These are phyloP conservation scores for Colletotrichum coccodes DNA, from an alignment of 2,329 filamentous ascomycete species.

Conservation along the genomic window DNA sequence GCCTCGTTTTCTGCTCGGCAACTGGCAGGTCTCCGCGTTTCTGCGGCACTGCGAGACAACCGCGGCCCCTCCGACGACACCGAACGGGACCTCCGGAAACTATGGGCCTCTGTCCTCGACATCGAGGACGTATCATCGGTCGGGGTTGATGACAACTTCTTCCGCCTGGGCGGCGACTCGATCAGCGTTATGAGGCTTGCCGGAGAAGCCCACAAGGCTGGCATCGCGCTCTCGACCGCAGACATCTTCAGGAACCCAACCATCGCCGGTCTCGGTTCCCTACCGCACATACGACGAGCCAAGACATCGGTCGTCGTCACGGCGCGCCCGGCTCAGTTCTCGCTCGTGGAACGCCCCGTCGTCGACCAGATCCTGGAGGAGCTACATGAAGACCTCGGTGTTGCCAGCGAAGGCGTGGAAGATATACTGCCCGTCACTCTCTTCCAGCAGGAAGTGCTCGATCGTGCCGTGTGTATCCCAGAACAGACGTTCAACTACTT, in stretches of 20 bases:
- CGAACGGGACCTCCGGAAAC: background rate
- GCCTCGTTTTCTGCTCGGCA: background rate
- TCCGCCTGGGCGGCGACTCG: background rate
- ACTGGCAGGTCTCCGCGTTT: background rate
- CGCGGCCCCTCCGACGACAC: background rate
- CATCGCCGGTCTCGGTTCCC: background rate
- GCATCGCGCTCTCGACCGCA: background rate
- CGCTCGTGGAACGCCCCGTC: too few relatives aligned
- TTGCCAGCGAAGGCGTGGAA: too few relatives aligned
- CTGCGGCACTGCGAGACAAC: too few relatives aligned
- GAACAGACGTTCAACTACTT: too few relatives aligned
- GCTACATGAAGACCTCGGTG: too few relatives aligned
- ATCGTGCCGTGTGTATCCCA: too few relatives aligned
- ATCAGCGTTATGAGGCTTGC: background rate
- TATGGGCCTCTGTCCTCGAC: background rate
- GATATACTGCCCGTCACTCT: too few relatives aligned
- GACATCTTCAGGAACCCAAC: background rate
- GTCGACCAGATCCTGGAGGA: too few relatives aligned
- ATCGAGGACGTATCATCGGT: background rate
- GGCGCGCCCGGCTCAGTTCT: too few relatives aligned
- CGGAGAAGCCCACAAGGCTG: background rate
- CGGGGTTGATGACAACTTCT: background rate
- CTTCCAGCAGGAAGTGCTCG: too few relatives aligned
- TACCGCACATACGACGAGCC: too few relatives aligned
- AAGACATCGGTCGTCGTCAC: too few relatives aligned